Evolutionary conservation across 192 early-diverging fungal genomes (phyloP), one percentile per base, ranked within the genome.

Genomic region (Backusella macrospora): DNA sequence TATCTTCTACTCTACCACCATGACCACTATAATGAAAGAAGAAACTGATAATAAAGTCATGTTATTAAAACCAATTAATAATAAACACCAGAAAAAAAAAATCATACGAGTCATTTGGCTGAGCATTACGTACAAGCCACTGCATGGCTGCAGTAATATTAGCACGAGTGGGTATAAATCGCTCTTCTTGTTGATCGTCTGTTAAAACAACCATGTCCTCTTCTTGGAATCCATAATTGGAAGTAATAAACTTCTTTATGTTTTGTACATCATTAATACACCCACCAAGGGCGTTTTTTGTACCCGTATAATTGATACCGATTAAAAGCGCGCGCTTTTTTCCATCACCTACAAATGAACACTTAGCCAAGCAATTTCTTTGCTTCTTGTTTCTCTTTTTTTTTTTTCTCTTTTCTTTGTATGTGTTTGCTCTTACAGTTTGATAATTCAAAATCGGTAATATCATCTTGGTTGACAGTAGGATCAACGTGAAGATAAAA

Each of bases 291-390:
- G 88, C 81, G 62, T 84, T 83, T 66, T 80, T 79, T 49, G 86
- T 83, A 39, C 86, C 84, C 48, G 85, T 82, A 81, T 98, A 98
- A 76, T 98, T 98, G 82, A 97, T 95, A 23, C 96, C 96, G 70
- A 98, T 92, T 49, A 98, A 86, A 26, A 98, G 81, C 7, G 95
- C 96, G 15, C 89, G 86, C 77, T 93, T 92, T 62, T 90, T 85
- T 16, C 92, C 92, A 44, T 78, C 70, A 66, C 79, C 79, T 80
- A 48, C 21, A 47, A 40, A 46, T 64, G 34, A 29, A 16, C 15
- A 65, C 23, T 8, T 1, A 62, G 13, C 2, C 15, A 71, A 71
- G 1, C 18, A 49, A 7, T 16, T 16, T n/a, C 6, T 21, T 49
- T 49, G 18, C 8, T 21, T 15, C 49, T 55, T n/a, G n/a, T n/a